Evolutionary conservation across 2,329 filamentous ascomycete species (phyloP), one percentile per base, ranked within the genome.

Genomic region (Monilinia polystroma): DNA sequence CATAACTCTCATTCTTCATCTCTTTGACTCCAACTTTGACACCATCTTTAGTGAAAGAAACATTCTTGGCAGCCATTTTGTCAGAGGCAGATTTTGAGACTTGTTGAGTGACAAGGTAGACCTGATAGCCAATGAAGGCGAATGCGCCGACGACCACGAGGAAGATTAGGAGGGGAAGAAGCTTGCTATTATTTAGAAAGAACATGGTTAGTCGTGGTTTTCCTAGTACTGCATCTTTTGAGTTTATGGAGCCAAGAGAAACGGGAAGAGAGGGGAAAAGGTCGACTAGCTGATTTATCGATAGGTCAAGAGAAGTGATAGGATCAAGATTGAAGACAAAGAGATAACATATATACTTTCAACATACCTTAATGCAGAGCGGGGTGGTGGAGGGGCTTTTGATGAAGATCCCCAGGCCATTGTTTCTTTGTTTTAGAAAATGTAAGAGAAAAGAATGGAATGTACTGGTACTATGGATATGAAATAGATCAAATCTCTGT

Each of bases 31-130:
- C 87, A 55, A 93, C 89, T 68, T 85, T 85, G 68, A 91, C 79
- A 66, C 90, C 90, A 66, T 92, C 90, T 76, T 90, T 91, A 51
- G 87, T 89, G 78, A 92, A 90, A 52, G 87, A 81, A 66, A 93
- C 85, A 76, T 93, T 90, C 80, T 90, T 90, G 79, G 86, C 86
- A 76, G 88, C 87, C 85, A 93, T 90, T 75, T 86, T 86, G 78
- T 89, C 82, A 59, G 84, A 85, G 57, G 90, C 89, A 67, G 85
- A 82, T 68, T 85, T 81, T 68, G 85, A 84, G 73, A 93, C 87
- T 77, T 90, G 84, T 78, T 81, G 82, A 66, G 85, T 82, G 78
- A 87, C 87, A 65, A 90, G 78, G 78, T 90, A 93, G 76, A 93
- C 83, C 68, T 91, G 87, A 78, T 92, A 92, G 68, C 85, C 84